These are phyloP conservation scores for Chlorella sorokiniana DNA, from an alignment of 139 green algal genomes.

Conservation along the genomic window DNA sequence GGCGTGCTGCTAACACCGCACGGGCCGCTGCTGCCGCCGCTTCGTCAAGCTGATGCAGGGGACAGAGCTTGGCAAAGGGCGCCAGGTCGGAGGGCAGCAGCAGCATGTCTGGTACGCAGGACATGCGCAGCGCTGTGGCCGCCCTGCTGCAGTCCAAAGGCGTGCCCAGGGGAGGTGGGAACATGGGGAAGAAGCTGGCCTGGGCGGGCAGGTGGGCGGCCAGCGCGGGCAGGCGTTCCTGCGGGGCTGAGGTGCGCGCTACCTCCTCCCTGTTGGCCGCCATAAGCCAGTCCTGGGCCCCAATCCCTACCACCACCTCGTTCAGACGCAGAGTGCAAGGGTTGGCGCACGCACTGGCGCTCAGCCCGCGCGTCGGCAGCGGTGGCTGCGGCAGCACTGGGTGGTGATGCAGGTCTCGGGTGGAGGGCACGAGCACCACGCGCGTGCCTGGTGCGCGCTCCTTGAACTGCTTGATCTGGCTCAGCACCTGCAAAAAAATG, in stretches of 20 bases:
- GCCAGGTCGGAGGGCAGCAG: conserved; percentile 91
- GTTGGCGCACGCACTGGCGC: conserved; percentile 56
- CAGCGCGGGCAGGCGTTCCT: conserved; percentile 79
- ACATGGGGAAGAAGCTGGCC: conserved; percentile 90
- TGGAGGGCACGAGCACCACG: conserved; percentile 81
- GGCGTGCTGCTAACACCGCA: background rate
- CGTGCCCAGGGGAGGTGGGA: conserved; percentile 68
- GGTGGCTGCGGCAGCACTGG: conserved; percentile 81
- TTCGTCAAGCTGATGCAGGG: conserved; percentile 8
- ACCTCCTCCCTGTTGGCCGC: conserved; percentile 53
- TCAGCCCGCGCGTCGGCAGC: conserved; percentile 33
- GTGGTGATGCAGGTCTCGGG: conserved; percentile 71
- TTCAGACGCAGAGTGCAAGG: conserved; percentile 46
- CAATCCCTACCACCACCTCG: conserved; percentile 45
- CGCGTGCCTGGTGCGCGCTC: conserved; percentile 9
- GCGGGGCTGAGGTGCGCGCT: background rate
- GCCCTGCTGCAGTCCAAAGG: conserved; percentile 78
- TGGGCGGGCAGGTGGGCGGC: conserved; percentile 80
- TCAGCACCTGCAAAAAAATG: conserved; percentile 40
- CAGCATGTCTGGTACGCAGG: conserved; percentile 81
- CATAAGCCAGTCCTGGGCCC: conserved; percentile 62
- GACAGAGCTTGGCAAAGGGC: conserved; percentile 85
- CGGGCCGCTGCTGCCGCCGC: background rate
- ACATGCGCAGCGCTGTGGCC: conserved; percentile 59
- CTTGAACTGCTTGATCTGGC: conserved; percentile 41